Evolutionary conservation across 495 filamentous ascomycete species (phyloP).

Genomic region (Penicillium roqueforti): DNA sequence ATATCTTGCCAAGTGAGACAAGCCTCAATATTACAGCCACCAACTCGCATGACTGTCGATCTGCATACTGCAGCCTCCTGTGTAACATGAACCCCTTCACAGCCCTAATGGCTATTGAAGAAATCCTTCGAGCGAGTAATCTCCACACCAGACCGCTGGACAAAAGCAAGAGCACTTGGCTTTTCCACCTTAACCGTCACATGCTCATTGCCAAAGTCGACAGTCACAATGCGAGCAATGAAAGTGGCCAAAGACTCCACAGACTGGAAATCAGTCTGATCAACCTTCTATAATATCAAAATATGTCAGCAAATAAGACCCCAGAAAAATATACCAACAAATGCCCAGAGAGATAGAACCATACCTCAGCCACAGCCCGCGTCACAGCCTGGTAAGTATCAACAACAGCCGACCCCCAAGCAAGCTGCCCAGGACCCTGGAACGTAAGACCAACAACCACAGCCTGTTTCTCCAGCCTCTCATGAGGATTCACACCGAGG

Average conservation of each 20-base stretch:
- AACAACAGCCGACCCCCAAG: slow-evolving; percentile 40
- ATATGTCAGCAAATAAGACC: slow-evolving; percentile 2
- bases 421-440: slow-evolving; percentile 37
- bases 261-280: slow-evolving; percentile 51
- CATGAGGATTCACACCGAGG: slow-evolving; percentile 56
- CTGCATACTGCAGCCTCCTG: background rate
- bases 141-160: slow-evolving; percentile 52
- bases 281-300: slow-evolving; percentile 39
- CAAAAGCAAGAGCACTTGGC: slow-evolving; percentile 55
- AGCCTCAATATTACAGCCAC: background rate
- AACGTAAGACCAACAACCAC: slow-evolving; percentile 50
- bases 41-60: background rate
- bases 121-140: slow-evolving; percentile 50
- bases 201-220: slow-evolving; percentile 48
- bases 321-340: too few species aligned
- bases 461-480: slow-evolving; percentile 54
- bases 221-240: slow-evolving; percentile 48
- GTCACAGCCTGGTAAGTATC: slow-evolving; percentile 45
- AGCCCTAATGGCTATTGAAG: slow-evolving; percentile 33
- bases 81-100: background rate
- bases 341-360: slow-evolving; percentile 8
- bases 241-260: slow-evolving; percentile 54
- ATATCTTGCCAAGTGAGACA: background rate
- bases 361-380: slow-evolving; percentile 43
- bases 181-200: slow-evolving; percentile 55